A percentile compares a stretch with the other conserved stretches of the same genome.
These are phyloP conservation scores for Capronia americana DNA, from an alignment of 2,329 filamentous ascomycete genomes.

Conservation along the genomic window DNA sequence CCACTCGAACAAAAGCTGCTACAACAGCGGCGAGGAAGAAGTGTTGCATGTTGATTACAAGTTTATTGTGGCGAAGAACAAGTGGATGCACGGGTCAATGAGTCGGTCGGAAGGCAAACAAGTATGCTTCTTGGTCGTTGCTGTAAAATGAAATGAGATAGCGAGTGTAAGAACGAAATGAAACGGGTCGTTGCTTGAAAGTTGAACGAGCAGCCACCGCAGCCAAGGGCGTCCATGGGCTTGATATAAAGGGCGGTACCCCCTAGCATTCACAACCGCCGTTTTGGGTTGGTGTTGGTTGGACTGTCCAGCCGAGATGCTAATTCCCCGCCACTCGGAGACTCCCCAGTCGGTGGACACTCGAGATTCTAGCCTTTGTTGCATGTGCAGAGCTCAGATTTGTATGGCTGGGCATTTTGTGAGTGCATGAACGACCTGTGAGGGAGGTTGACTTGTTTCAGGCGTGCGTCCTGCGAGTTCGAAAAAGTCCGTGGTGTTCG, in stretches of 20 bases:
- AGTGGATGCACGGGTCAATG: background rate
- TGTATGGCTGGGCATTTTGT: conserved; percentile 25
- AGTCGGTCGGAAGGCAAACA: background rate
- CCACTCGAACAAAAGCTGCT: conserved; percentile 46
- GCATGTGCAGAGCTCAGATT: background rate
- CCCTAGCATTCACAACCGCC: conserved; percentile 18
- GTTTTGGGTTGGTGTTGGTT: conserved; percentile 15
- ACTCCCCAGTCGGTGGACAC: conserved; percentile 3
- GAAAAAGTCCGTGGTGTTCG: conserved; percentile 21
- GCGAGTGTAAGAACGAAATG: conserved; percentile 6
- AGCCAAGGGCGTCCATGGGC: conserved; percentile 20
- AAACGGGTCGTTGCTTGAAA: conserved; percentile 11
- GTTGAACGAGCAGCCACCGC: conserved; percentile 5
- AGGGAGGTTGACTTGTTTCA: conserved; percentile 35
- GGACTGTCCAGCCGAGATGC: conserved; percentile 12
- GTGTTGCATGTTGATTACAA: conserved; percentile 34
- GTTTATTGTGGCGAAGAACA: background rate
- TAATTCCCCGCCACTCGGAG: conserved; percentile 25
- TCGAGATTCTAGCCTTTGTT: conserved; percentile 12
- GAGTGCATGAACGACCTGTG: conserved; percentile 9
- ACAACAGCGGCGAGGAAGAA: conserved; percentile 41
- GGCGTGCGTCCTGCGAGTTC: conserved; percentile 21
- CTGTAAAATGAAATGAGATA: background rate
- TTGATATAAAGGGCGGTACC: conserved; percentile 14
- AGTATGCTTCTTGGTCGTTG: conserved; percentile 4